Percentiles rank a stretch among this genome's conserved stretches.
phyloP scores from a whole-genome alignment of 2,329 filamentous ascomycete species.

The Huntiella savannae region DNA sequence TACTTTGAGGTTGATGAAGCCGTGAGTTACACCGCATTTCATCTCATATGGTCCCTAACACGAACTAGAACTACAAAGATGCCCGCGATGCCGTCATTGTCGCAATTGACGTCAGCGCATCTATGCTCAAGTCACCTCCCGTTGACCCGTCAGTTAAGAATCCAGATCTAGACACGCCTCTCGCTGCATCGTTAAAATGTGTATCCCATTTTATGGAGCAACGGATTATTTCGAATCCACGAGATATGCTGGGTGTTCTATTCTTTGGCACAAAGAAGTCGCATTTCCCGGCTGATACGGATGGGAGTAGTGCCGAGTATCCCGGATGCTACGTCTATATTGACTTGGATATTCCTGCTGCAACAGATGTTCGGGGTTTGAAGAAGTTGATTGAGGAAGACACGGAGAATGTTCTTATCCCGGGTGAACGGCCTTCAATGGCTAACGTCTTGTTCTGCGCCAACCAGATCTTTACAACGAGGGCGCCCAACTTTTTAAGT shows the following conservation, averaged over 20 bases:
- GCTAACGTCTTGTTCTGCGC: slow-evolving; percentile 83
- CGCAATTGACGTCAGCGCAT: slow-evolving; percentile 75
- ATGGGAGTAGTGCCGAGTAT: slow-evolving; percentile 44
- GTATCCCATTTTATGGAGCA: slow-evolving; percentile 94
- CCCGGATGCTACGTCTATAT: slow-evolving; percentile 84
- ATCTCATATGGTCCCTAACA: not conserved
- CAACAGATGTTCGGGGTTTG: slow-evolving; percentile 66
- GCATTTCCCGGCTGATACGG: slow-evolving; percentile 47
- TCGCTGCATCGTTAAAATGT: slow-evolving; percentile 75
- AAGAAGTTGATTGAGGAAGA: slow-evolving; percentile 61
- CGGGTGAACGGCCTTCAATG: slow-evolving; percentile 54
- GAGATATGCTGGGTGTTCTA: slow-evolving; percentile 91
- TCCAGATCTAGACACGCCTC: slow-evolving; percentile 56
- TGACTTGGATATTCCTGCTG: slow-evolving; percentile 73
- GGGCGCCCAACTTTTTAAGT: slow-evolving; percentile 83
- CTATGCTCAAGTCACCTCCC: slow-evolving; percentile 59
- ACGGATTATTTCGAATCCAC: slow-evolving; percentile 89
- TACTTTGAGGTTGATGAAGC: not conserved
- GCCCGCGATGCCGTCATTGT: slow-evolving; percentile 97
- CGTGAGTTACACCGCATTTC: not conserved
- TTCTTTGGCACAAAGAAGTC: slow-evolving; percentile 79
- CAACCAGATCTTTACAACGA: slow-evolving; percentile 91
- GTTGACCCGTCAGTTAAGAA: slow-evolving; percentile 47
- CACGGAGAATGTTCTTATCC: slow-evolving; percentile 50
- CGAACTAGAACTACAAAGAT: slow-evolving; percentile 57